A percentile compares a stretch with the other conserved stretches of the same genome.
Conservation (phyloP, 257 asterid genomes). For the Solanum etuberosum region DNA sequence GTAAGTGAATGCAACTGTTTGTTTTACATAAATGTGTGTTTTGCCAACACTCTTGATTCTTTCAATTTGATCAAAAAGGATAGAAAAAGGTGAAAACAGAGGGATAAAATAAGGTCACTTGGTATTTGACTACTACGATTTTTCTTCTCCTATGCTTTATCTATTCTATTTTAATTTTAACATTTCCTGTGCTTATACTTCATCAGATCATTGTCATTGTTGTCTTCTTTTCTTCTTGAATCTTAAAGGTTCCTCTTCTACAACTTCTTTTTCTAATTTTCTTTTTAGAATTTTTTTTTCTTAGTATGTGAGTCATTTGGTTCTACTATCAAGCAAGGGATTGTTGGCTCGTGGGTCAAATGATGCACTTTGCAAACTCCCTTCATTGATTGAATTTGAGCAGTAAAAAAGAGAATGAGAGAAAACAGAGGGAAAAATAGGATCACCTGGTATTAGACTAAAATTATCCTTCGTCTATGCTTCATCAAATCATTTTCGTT, state of each 20-base stretch:
- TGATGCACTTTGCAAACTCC: neutral
- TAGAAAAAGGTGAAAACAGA: neutral
- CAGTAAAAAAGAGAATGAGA: neutral
- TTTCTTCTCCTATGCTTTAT: neutral
- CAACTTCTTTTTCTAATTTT: neutral
- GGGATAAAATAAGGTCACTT: neutral
- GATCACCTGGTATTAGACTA: neutral
- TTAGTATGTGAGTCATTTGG: neutral
- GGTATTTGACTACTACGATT: neutral
- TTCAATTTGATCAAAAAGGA: neutral
- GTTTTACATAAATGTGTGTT: neutral
- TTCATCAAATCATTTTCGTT: neutral
- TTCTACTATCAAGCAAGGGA: neutral
- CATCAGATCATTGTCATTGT: neutral
- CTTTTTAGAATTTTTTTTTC: neutral
- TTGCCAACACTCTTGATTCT: neutral
- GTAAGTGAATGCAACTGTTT: neutral
- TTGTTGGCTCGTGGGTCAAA: neutral
- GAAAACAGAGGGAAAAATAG: neutral
- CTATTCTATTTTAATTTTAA: neutral
- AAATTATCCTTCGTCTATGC: neutral
- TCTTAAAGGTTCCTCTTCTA: neutral
- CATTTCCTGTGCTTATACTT: neutral
- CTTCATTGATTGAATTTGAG: neutral
- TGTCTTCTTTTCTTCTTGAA: neutral